Percentiles rank a stretch among this genome's conserved stretches.
Evolutionary conservation across 768 basidiomycete genomes (phyloP).

Genomic region (Lactarius indigo): DNA sequence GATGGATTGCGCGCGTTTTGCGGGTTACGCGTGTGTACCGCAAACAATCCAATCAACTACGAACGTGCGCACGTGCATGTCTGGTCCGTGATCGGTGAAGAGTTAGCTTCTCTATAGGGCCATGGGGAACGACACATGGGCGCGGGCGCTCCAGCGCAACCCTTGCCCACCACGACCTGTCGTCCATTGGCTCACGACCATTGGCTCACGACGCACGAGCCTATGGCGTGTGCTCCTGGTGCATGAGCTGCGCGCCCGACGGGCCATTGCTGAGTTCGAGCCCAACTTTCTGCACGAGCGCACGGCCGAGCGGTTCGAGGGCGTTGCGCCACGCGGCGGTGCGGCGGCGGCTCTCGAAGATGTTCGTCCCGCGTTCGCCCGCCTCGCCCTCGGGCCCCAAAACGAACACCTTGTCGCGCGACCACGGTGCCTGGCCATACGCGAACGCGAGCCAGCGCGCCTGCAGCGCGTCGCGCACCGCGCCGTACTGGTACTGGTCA

Average conservation of each 20-base stretch:
- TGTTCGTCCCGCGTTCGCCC: conserved; percentile 61
- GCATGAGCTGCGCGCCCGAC: conserved; percentile 27
- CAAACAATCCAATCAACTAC: neutral
- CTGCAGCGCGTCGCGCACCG: conserved; percentile 70
- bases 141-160: neutral
- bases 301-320: conserved; percentile 63
- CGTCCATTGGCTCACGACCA: too few species aligned
- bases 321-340: conserved; percentile 59
- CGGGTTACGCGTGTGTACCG: neutral
- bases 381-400: conserved; percentile 82
- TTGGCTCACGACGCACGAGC: neutral
- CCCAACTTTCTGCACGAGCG: conserved; percentile 69
- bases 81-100: neutral
- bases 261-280: conserved; percentile 73
- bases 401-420: conserved; percentile 64
- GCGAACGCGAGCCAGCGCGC: conserved; percentile 74
- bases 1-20: neutral
- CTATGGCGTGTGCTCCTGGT: neutral
- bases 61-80: neutral
- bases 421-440: conserved; percentile 70
- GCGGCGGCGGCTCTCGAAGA: conserved; percentile 65
- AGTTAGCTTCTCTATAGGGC: neutral
- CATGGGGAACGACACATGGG: neutral
- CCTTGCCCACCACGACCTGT: neutral
- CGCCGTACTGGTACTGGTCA: conserved; percentile 61